Base-by-base conservation (phyloP, 1,284 basidiomycete genomes). In the Prillingera fragicola region DNA sequence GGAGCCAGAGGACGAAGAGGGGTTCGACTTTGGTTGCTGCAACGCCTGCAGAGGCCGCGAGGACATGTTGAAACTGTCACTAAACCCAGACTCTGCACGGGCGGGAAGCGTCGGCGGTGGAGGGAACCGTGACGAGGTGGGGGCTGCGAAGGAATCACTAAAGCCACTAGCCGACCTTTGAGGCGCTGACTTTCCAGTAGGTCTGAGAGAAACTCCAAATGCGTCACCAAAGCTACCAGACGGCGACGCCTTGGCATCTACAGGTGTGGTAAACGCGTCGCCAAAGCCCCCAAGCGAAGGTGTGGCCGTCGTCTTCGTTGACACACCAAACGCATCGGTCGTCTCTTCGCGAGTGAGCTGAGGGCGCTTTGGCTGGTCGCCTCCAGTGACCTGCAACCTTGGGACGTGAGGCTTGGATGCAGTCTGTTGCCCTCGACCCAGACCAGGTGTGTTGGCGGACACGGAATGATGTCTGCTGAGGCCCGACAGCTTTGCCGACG, bases 301-400 rank as follows among this genome's bases (percentile, higher is more conserved):
- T 3, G 40, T 9, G 3, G 27, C 18, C 19, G 35, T 15, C 0
- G 50, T 27, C 22, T 35, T 37, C 10, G 50, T 44, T 3, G 65
- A 60, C 51, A 60, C 47, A 1, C 65, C 65, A 35, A 67, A 67
- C 9, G 63, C 65, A 31, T 68, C 65, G 12, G 10, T 27, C 25
- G 36, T 33, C 27, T 25, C 19, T 13, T 18, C 38, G 26, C 23
- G 40, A 31, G 19, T 35, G 36, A 38, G 25, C 13, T 14, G 37
- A 31, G 3, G 34, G 34, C 21, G 13, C 13, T 33, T 21, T 21
- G 32, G 7, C 32, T 34, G 9, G 12, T 22, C 33, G 22, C 19
- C 21, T 21, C 63, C 64, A 5, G 65, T 63, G 28, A 64, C 52
- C 38, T 67, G 62, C 2, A 63, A 36, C 21, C 43, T 54, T 23